Conservation (phyloP, 495 filamentous ascomycete species). For the Glonium stellatum region DNA sequence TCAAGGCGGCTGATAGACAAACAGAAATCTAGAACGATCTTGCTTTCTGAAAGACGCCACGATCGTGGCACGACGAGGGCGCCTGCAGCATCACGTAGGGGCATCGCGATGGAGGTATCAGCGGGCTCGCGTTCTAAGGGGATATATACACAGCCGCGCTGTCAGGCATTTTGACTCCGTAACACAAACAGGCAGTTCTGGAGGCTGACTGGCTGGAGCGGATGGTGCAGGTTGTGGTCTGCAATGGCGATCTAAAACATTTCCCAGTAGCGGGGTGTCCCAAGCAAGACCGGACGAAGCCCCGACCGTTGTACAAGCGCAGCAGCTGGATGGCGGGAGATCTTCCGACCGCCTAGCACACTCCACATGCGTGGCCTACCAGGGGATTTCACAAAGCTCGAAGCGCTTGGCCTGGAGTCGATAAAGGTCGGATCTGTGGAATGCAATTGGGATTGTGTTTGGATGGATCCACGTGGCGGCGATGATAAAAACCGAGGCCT, state of each 20-base stretch:
- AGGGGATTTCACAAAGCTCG: not conserved
- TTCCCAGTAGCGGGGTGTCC: not conserved
- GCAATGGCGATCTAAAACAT: not conserved
- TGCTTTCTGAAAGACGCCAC: not conserved
- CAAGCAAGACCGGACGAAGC: not conserved
- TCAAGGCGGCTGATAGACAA: not conserved
- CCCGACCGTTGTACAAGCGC: not conserved
- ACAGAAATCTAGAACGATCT: not conserved
- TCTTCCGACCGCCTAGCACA: not conserved
- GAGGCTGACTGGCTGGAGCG: not conserved
- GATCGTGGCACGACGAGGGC: not conserved
- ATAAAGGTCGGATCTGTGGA: not conserved
- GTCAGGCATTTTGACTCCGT: not conserved
- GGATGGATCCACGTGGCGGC: conserved; percentile 19
- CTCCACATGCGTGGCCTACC: not conserved
- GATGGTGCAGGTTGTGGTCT: not conserved
- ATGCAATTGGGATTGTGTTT: not conserved
- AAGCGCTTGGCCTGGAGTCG: not conserved
- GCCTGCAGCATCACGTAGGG: not conserved
- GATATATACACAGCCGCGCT: not conserved
- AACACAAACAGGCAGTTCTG: not conserved
- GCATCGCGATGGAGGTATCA: not conserved
- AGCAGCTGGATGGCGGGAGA: not conserved
- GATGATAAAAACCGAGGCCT: not conserved
- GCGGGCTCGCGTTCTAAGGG: not conserved